phyloP scores from a whole-genome alignment of 208 protist species.

The Crithidia mellificae region DNA sequence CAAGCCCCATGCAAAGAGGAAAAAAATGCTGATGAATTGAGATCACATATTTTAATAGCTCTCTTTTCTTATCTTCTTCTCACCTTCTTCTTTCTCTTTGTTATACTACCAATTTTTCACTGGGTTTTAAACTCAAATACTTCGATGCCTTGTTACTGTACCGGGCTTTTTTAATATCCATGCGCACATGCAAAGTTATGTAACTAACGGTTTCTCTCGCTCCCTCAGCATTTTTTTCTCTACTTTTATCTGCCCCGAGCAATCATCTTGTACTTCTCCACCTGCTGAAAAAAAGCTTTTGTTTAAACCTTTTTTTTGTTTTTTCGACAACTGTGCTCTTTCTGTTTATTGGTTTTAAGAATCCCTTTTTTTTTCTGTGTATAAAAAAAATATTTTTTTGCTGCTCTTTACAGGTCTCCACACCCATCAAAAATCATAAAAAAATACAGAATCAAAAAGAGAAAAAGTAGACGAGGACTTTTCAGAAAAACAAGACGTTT shows the following conservation, averaged over 20 bases:
- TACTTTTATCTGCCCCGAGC: background rate
- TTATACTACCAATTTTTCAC: too few species aligned
- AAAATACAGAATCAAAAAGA: background rate
- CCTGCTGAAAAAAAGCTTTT: background rate
- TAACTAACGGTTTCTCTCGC: background rate
- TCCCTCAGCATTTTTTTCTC: conserved; percentile 1
- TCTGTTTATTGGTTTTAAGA: too few species aligned
- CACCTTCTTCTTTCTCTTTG: background rate
- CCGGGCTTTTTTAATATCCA: too few species aligned
- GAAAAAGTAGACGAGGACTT: background rate
- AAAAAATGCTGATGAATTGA: too few species aligned
- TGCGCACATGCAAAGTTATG: background rate
- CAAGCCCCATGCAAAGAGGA: too few species aligned
- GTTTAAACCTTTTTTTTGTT: background rate
- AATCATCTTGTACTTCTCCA: background rate
- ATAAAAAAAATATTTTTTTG: too few species aligned
- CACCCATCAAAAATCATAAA: background rate
- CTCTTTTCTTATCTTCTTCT: too few species aligned
- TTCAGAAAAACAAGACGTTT: background rate
- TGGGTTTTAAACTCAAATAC: too few species aligned
- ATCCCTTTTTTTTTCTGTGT: background rate
- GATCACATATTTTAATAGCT: too few species aligned
- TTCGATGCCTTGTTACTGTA: too few species aligned
- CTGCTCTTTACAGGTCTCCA: background rate
- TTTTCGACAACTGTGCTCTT: background rate